Percentiles rank a stretch among this genome's conserved stretches.
These are phyloP conservation scores for Paracorniculantispora psalliotae DNA, from an alignment of 2,329 filamentous ascomycete genomes.

Conservation along the genomic window DNA sequence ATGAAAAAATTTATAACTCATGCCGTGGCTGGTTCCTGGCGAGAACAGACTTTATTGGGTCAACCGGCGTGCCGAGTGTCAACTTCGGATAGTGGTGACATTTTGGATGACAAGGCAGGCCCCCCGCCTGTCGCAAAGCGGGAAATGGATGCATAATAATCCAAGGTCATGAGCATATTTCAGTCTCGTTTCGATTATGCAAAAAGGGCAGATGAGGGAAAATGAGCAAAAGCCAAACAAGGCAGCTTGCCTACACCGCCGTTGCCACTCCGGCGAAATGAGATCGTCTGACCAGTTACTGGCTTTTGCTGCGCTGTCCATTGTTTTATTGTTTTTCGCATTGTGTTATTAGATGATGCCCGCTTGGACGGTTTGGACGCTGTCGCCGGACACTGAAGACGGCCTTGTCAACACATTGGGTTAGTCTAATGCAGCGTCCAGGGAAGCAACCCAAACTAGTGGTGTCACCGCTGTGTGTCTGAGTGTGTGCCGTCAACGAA, in stretches of 20 bases:
- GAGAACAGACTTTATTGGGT: background rate
- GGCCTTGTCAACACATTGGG: background rate
- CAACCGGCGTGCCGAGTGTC: background rate
- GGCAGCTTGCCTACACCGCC: background rate
- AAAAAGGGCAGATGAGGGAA: background rate
- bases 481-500: too few relatives aligned
- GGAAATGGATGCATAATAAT: slow-evolving; percentile 1
- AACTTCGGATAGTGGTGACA: background rate
- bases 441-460: too few relatives aligned
- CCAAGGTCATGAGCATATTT: slow-evolving; percentile 5
- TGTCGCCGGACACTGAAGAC: background rate
- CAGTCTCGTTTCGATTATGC: slow-evolving; percentile 12
- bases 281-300: background rate
- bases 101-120: background rate
- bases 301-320: background rate
- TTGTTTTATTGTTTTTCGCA: background rate
- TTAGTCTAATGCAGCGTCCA: background rate
- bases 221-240: background rate
- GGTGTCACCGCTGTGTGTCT: too few relatives aligned
- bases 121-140: background rate
- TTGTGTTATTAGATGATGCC: background rate
- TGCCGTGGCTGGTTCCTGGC: background rate
- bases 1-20: background rate
- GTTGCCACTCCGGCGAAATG: background rate
- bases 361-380: too few relatives aligned